Conservation (phyloP, 164 flowering plant genomes). For the Aristolochia fimbriata region DNA sequence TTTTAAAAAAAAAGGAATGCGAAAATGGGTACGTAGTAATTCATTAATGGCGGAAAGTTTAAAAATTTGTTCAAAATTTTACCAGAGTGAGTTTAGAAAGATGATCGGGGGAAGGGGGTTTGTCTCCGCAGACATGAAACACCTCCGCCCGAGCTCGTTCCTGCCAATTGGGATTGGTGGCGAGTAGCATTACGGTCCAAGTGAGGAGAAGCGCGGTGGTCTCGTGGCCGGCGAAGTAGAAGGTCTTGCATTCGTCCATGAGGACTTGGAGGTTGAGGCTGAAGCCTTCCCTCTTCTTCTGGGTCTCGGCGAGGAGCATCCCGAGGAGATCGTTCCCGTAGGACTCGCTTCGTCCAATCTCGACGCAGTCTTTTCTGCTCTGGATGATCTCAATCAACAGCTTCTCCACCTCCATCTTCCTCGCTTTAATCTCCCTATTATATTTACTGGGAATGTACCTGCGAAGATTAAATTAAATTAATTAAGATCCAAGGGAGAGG, state of each 20-base stretch:
- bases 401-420: constrained; percentile 80
- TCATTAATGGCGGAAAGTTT: no score
- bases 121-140: constrained; percentile 43
- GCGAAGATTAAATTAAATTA: not conserved
- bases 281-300: constrained; percentile 39
- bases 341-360: constrained; percentile 57
- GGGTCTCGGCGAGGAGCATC: constrained; percentile 64
- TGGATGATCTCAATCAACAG: constrained; percentile 82
- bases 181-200: constrained; percentile 89
- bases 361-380: constrained; percentile 58
- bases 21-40: no score
- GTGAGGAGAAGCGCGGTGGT: constrained; percentile 89
- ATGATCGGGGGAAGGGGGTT: constrained; percentile 53
- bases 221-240: constrained; percentile 94
- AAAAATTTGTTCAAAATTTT: no score
- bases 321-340: constrained; percentile 84
- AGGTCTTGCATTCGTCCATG: constrained; percentile 97
- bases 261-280: constrained; percentile 49
- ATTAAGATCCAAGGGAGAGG: not conserved
- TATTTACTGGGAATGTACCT: constrained; percentile 87
- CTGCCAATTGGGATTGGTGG: constrained; percentile 87
- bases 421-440: constrained; percentile 66
- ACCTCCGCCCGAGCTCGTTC: constrained; percentile 67
- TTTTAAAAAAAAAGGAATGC: no score
- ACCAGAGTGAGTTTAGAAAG: constrained; percentile 73